phyloP scores from a whole-genome alignment of 306 rosid genomes.

The Begonia peltatifolia region DNA sequence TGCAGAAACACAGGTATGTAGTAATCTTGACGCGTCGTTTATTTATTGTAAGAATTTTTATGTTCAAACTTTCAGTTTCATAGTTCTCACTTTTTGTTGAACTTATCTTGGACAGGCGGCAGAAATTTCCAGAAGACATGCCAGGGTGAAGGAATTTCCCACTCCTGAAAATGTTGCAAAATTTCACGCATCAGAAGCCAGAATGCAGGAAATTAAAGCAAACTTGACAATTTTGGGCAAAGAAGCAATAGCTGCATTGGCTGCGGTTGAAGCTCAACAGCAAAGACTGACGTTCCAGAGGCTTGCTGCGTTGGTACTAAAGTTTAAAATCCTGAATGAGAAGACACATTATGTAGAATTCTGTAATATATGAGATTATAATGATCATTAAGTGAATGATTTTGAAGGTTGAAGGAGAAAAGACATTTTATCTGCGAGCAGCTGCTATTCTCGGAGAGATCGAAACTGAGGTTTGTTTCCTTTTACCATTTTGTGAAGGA shows the following conservation, averaged over 20 bases:
- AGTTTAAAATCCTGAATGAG: too few species aligned
- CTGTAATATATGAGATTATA: constrained; percentile 4
- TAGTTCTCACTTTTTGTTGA: constrained; percentile 1
- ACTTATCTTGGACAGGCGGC: constrained; percentile 32
- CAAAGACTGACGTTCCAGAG: constrained; percentile 96
- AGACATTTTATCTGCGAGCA: constrained; percentile 68
- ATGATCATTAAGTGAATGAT: constrained; percentile 10
- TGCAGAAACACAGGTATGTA: constrained; percentile 62
- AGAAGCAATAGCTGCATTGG: constrained; percentile 90
- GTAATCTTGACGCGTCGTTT: neutral
- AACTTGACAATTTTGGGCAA: constrained; percentile 86
- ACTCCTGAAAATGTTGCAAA: constrained; percentile 77
- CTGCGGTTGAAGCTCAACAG: constrained; percentile 91
- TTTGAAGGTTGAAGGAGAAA: constrained; percentile 84
- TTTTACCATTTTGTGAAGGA: constrained; percentile 10
- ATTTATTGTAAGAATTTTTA: neutral
- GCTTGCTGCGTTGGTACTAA: constrained; percentile 82
- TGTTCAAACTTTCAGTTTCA: neutral
- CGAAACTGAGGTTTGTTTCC: constrained; percentile 82
- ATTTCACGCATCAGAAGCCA: constrained; percentile 83
- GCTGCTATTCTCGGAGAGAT: constrained; percentile 88
- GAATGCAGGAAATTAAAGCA: constrained; percentile 77
- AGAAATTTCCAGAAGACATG: constrained; percentile 64
- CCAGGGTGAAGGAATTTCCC: constrained; percentile 63
- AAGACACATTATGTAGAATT: neutral